These are phyloP conservation scores for Saccharomycopsis oosterbeekiorum DNA, from an alignment of 805 yeast species.

Conservation along the genomic window DNA sequence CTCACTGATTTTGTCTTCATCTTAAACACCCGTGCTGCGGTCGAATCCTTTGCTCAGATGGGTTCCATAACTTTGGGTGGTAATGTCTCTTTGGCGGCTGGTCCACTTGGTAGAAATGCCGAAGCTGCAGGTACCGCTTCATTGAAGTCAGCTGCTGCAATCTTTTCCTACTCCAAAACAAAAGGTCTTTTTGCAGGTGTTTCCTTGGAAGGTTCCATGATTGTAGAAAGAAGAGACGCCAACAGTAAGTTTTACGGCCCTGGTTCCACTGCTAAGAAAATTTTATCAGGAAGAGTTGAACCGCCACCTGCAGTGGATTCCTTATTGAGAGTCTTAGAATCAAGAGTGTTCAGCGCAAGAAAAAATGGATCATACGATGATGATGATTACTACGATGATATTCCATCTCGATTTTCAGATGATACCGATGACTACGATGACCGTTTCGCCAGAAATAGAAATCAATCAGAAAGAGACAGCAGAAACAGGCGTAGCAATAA, in stretches of 20 bases:
- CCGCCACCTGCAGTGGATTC: slow-evolving; percentile 89
- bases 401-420: slow-evolving; percentile 59
- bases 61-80: slow-evolving; percentile 96
- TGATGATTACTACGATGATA: slow-evolving; percentile 66
- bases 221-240: slow-evolving; percentile 95
- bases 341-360: slow-evolving; percentile 66
- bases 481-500: slow-evolving; percentile 23
- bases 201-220: slow-evolving; percentile 91
- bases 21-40: slow-evolving; percentile 78
- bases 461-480: slow-evolving; percentile 24
- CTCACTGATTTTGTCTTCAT: slow-evolving; percentile 93
- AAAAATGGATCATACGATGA: slow-evolving; percentile 42
- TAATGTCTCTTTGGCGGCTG: slow-evolving; percentile 91
- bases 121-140: slow-evolving; percentile 97
- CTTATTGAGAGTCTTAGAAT: slow-evolving; percentile 74
- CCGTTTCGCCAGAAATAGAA: slow-evolving; percentile 21
- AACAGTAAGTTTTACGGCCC: slow-evolving; percentile 90
- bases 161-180: slow-evolving; percentile 88
- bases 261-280: slow-evolving; percentile 77
- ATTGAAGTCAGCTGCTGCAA: slow-evolving; percentile 75
- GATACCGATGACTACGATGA: slow-evolving; percentile 40
- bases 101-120: slow-evolving; percentile 94
- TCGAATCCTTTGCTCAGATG: slow-evolving; percentile 83
- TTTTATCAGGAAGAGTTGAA: slow-evolving; percentile 79
- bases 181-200: slow-evolving; percentile 97